Evolutionary conservation across 495 filamentous ascomycete genomes (phyloP).

Genomic region (Aspergillus heteromorphus): DNA sequence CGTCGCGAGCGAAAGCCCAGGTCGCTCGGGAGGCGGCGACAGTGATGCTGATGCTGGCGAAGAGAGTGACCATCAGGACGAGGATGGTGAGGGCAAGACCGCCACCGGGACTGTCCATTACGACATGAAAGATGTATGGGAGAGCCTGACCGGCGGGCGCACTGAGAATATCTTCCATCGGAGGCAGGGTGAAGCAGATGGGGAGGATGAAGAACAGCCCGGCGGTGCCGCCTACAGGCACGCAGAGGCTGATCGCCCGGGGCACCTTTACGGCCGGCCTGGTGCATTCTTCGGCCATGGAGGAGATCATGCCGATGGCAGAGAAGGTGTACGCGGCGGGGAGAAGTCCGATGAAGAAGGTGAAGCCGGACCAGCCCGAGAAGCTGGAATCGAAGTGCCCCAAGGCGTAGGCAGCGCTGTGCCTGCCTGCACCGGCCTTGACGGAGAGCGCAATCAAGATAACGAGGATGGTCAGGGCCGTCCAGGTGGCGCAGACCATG

Average conservation of each 20-base stretch:
- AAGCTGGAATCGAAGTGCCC: conserved; percentile 45
- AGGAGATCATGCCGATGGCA: conserved; percentile 47
- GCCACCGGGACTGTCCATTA: conserved; percentile 44
- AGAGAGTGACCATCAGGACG: conserved; percentile 58
- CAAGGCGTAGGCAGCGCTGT: conserved; percentile 38
- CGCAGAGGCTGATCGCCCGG: conserved; percentile 37
- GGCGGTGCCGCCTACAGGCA: conserved; percentile 19
- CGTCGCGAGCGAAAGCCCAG: conserved; percentile 58
- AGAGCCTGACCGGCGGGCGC: conserved; percentile 39
- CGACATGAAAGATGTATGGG: conserved; percentile 42
- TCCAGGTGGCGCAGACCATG: conserved; percentile 38
- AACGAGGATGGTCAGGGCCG: conserved; percentile 32
- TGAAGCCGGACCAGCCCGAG: conserved; percentile 41
- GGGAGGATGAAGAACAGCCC: conserved; percentile 29
- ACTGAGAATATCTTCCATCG: conserved; percentile 35
- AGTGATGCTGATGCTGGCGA: conserved; percentile 59
- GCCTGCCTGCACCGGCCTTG: conserved; percentile 38
- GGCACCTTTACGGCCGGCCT: conserved; percentile 42
- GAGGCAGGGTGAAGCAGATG: conserved; percentile 42
- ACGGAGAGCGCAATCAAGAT: conserved; percentile 36
- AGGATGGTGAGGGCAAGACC: conserved; percentile 42
- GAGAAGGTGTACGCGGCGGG: conserved; percentile 49
- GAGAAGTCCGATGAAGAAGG: conserved; percentile 49
- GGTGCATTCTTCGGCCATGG: conserved; percentile 47
- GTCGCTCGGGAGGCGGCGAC: conserved; percentile 54